Conservation (phyloP, 1,139 yeast species). For the Taphrina deformans region DNA sequence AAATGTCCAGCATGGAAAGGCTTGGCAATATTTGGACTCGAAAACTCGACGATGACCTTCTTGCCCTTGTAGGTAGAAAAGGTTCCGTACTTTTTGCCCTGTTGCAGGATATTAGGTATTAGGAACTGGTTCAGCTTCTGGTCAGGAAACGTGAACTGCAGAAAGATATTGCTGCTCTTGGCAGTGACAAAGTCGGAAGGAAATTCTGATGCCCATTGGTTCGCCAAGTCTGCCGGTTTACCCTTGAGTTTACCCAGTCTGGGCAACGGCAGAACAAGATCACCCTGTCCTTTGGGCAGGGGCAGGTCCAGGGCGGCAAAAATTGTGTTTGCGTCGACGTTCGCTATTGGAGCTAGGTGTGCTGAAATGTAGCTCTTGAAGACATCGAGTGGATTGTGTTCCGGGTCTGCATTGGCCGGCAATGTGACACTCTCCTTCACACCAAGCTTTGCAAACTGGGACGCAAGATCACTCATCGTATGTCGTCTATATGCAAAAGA, state of each 20-base stretch:
- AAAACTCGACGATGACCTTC: constrained; percentile 78
- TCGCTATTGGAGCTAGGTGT: constrained; percentile 70
- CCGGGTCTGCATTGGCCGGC: constrained; percentile 63
- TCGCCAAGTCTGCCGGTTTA: constrained; percentile 80
- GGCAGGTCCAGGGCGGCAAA: constrained; percentile 90
- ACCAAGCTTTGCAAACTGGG: constrained; percentile 23
- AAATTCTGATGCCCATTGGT: constrained; percentile 65
- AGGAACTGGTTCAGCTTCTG: constrained; percentile 66
- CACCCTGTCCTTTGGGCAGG: constrained; percentile 68
- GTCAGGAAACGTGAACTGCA: constrained; percentile 82
- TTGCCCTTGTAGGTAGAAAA: constrained; percentile 74
- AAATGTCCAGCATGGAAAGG: constrained; percentile 99
- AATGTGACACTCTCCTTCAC: constrained; percentile 17
- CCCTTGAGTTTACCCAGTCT: constrained; percentile 85
- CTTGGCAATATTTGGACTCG: constrained; percentile 97
- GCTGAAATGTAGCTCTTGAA: constrained; percentile 85
- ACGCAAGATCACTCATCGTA: constrained; percentile 13
- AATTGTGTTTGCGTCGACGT: constrained; percentile 67
- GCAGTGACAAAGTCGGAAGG: constrained; percentile 52
- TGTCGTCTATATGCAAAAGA: background rate
- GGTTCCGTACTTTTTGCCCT: constrained; percentile 66
- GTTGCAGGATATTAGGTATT: constrained; percentile 66
- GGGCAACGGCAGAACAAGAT: constrained; percentile 87
- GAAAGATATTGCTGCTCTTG: constrained; percentile 66
- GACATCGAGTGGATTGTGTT: constrained; percentile 71